Evolutionary conservation across 2,329 filamentous ascomycete species (phyloP), one percentile per base, ranked within the genome.

Genomic region (Cordyceps fumosorosea): DNA sequence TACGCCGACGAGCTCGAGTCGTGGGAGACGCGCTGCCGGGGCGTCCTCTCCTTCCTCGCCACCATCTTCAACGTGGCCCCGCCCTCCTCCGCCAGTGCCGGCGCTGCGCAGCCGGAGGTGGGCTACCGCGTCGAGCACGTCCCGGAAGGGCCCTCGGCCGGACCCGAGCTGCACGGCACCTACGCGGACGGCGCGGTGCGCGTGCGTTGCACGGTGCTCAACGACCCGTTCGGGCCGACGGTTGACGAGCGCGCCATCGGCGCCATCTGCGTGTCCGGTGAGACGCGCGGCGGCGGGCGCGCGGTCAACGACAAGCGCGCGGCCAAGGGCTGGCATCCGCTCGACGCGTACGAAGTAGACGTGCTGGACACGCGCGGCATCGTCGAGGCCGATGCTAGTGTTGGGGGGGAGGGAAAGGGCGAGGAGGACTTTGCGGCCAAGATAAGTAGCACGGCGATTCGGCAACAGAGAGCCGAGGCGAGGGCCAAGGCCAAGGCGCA

Each of bases 401-500:
- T 5, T 29, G 3, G 3, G 29, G 29, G 48, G 0, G 48, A 72
- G 67, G 45, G 18, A 37, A 37, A 10, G 29, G 29, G 29, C 3
- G 26, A 72, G 14, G 83, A 86, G 62, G 81, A 83, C 66, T 96
- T 96, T 74, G 84, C 87, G 29, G 83, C 84, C 64, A 98, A 97
- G 77, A 90, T 97, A 67, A 96, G 92, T 78, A 97, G 93, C 75
- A 96, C 93, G 0, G 89, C 89, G 63, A 96, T 96, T 67, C 80
- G 89, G 59, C 76, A 78, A 69, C 77, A 77, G 63, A 78, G 74
- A 62, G 78, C 80, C 0, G 70, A 75, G 62, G 70, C 72, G 1
- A 69, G 63, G 40, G 45, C 71, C 1, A 70, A 64, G 42, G 40
- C 56, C 12, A 65, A 63, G 26, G 53, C 48, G 0, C 5, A 56